Base-by-base conservation (phyloP, 306 rosid species). In the Malus fusca region DNA sequence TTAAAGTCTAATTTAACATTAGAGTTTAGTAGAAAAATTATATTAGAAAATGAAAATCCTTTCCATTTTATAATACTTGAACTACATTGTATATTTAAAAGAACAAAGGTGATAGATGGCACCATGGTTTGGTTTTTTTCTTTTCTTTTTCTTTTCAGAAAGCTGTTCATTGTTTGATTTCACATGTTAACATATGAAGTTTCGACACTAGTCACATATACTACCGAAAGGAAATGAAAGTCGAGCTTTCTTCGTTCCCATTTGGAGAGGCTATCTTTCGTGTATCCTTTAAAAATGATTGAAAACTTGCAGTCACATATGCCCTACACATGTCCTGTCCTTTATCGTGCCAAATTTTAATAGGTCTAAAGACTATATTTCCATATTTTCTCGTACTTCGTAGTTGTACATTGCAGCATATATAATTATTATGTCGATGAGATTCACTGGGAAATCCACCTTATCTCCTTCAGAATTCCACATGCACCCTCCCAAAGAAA, bases 291-390 rank as follows among this genome's bases (percentile, higher is more conserved):
- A 3, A 37, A 33, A 73, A 35, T 59, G 76, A 73, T 17, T 58
- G 68, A 73, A 61, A 40, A 22, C 25, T 11, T 21, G 75, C 35
- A 31, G 13, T 30, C 75, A 31, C 21, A 2, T 55, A 13, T 35
- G 35, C n/a, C 75, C 67, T 40, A 25, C 68, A 9, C 68, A 10
- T 59, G 58, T 42, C 42, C 43, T 51, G 11, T 2, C 4, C 15
- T 71, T 78, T 12, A 23, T 61, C 76, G 76, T 71, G 72, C 37
- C 71, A 3, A 63, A 33, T 63, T 66, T 18, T 63, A 6, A 61
- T 63, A 31, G 65, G 65, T 37, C 19, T 21, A 25, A 8, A 8
- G 33, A 48, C 62, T 56, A 21, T 58, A 1, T 22, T 19, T 28
- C 10, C 52, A 51, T 6, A 18, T 70, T 78, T 19, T 48, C 69